Evolutionary conservation across 805 yeast genomes (phyloP).

Genomic region (Pichia pseudocactophila): DNA sequence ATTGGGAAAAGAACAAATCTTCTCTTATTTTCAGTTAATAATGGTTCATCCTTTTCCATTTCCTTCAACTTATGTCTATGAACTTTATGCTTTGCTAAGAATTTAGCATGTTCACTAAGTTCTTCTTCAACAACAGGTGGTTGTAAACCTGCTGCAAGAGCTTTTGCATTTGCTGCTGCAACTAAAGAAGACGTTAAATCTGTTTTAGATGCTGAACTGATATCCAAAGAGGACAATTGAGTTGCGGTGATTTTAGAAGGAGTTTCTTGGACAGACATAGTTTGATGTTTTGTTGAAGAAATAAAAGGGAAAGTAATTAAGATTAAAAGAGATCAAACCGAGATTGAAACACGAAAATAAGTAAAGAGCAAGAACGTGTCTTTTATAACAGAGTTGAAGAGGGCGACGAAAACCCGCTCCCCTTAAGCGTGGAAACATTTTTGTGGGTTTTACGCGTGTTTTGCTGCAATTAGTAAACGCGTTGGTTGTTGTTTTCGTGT

Average conservation of each 20-base stretch:
- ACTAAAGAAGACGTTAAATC: constrained; percentile 34
- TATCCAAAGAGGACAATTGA: constrained; percentile 44
- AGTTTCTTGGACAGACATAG: constrained; percentile 54
- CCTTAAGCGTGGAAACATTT: not conserved
- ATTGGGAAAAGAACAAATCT: constrained; percentile 94
- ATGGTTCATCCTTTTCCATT: constrained; percentile 81
- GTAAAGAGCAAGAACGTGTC: constrained; percentile 1
- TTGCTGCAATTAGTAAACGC: too few species aligned
- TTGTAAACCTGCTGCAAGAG: constrained; percentile 16
- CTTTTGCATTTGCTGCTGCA: constrained; percentile 33
- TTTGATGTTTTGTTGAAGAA: not conserved
- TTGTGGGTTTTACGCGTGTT: not conserved
- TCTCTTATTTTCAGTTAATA: constrained; percentile 72
- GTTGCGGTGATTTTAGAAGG: constrained; percentile 59
- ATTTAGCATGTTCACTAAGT: constrained; percentile 39
- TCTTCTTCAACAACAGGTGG: constrained; percentile 15
- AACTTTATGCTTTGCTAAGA: constrained; percentile 51
- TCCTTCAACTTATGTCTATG: constrained; percentile 70
- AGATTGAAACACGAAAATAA: not conserved
- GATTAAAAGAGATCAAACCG: not conserved
- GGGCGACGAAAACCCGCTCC: not conserved
- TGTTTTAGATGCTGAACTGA: constrained; percentile 32
- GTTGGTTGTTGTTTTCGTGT: too few species aligned
- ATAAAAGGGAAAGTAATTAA: not conserved
- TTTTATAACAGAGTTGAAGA: not conserved